Base-by-base conservation (phyloP, 192 early-diverging fungal species). In the Entomortierella beljakovae region DNA sequence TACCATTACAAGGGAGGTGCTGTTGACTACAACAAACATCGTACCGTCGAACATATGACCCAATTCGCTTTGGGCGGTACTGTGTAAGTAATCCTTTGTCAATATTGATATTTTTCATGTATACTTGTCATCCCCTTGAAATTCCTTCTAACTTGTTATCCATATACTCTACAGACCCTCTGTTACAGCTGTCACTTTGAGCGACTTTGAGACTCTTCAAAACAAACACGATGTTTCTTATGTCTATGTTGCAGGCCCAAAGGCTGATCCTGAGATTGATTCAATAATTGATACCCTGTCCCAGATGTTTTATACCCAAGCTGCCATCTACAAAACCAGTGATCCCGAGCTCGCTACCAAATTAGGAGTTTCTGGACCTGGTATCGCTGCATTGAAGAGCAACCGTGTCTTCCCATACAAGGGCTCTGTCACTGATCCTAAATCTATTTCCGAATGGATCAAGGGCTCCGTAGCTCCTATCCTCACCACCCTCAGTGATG, bases 401-500 rank as follows among this genome's bases (percentile, higher is more conserved):
- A 85, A 88, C 31, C 64, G 72, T 32, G 71, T 80, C 55, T 67
- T 68, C 38, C 32, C 51, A 50, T 84, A 75, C 33, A 4, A 40
- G 7, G 75, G 75, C 38, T 79, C 75, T 1, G 49, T 77, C 31
- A 54, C 68, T 10, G 74, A 88, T 69, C 59, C 64, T 29, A 75
- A 80, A 57, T 48, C 80, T 22, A 56, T 92, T 18, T 81, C 81
- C 58, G 77, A 80, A 43, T 94, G 89, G 89, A 89, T 94, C 64
- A 70, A 85, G 13, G 79, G 77, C 26, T 86, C 91, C 66, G 86
- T 89, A 38, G 85, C 86, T 67, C 90, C 93, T 22, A 60, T 94
- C 34, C 85, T 93, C 15, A 80, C 87, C 13, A 84, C 88, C 34
- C 70, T 95, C 20, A 83, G 80, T 10, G 73, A 85, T 48, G 75